Evolutionary conservation across 306 rosid species (phyloP).

Genomic region (Sphenostylis stenocarpa): DNA sequence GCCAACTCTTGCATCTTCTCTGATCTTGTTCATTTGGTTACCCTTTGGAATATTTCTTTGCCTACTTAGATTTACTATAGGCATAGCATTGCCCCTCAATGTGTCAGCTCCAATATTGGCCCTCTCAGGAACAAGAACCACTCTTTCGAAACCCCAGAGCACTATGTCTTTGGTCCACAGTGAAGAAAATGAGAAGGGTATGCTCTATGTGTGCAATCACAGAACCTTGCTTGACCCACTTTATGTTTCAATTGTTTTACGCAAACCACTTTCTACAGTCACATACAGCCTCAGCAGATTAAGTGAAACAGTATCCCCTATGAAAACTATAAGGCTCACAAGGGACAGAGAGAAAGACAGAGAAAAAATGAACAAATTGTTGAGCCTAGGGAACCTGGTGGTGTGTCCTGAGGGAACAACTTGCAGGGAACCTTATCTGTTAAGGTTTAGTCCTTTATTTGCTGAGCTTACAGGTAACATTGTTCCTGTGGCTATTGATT

Average conservation of each 20-base stretch:
- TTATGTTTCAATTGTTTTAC: constrained; percentile 30
- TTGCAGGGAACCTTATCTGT: constrained; percentile 70
- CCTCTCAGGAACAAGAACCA: constrained; percentile 52
- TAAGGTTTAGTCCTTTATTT: constrained; percentile 82
- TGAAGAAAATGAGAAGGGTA: constrained; percentile 32
- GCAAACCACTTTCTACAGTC: constrained; percentile 49
- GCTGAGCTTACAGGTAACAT: constrained; percentile 61
- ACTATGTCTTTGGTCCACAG: background rate
- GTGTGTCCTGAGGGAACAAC: constrained; percentile 87
- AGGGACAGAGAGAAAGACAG: constrained; percentile 56
- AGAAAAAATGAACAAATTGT: constrained; percentile 39
- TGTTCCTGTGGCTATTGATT: constrained; percentile 42
- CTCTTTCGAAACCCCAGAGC: constrained; percentile 13
- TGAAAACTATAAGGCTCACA: constrained; percentile 48
- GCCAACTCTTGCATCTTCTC: constrained; percentile 49
- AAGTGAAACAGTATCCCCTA: constrained; percentile 51
- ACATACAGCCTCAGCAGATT: constrained; percentile 65
- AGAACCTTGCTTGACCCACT: constrained; percentile 77
- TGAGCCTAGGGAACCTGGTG: constrained; percentile 52
- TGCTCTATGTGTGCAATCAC: constrained; percentile 69
- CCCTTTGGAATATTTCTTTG: constrained; percentile 54
- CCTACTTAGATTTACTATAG: constrained; percentile 41
- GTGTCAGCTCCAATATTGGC: constrained; percentile 52
- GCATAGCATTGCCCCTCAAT: constrained; percentile 41
- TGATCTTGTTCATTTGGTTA: constrained; percentile 59